These are phyloP conservation scores for Babesia gibsoni DNA, from an alignment of 169 alveolate genomes.

Conservation along the genomic window DNA sequence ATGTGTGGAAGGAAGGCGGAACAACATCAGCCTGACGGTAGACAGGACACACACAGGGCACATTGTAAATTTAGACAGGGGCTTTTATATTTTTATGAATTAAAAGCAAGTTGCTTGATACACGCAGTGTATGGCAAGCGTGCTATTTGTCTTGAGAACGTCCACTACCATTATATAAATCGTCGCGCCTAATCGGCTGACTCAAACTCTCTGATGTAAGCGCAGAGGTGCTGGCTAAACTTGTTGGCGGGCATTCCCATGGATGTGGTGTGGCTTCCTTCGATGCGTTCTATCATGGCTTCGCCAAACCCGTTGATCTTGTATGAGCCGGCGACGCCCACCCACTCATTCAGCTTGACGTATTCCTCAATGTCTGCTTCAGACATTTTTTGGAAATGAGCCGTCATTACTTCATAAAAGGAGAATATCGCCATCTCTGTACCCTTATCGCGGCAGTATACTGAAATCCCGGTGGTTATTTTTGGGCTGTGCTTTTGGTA, in stretches of 20 bases:
- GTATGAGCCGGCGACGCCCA: slow-evolving; percentile 69
- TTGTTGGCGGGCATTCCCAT: slow-evolving; percentile 73
- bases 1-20: too few species aligned
- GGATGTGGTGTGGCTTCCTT: slow-evolving; percentile 68
- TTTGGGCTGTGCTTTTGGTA: slow-evolving; percentile 45
- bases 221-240: slow-evolving; percentile 18
- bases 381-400: slow-evolving; percentile 60
- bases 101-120: too few species aligned
- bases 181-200: too few species aligned
- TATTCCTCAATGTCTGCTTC: slow-evolving; percentile 65
- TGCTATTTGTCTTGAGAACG: too few species aligned
- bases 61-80: too few species aligned
- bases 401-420: slow-evolving; percentile 57
- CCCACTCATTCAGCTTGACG: slow-evolving; percentile 49
- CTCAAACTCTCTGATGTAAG: too few species aligned
- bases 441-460: slow-evolving; percentile 32
- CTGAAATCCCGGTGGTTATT: slow-evolving; percentile 71
- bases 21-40: too few species aligned
- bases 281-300: slow-evolving; percentile 62
- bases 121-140: too few species aligned
- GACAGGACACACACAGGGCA: too few species aligned
- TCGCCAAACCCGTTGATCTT: slow-evolving; percentile 67
- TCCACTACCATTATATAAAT: too few species aligned
- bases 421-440: slow-evolving; percentile 7
- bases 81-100: too few species aligned